phyloP scores from a whole-genome alignment of 371 early-diverging fungal genomes.

The Mucor saturninus region DNA sequence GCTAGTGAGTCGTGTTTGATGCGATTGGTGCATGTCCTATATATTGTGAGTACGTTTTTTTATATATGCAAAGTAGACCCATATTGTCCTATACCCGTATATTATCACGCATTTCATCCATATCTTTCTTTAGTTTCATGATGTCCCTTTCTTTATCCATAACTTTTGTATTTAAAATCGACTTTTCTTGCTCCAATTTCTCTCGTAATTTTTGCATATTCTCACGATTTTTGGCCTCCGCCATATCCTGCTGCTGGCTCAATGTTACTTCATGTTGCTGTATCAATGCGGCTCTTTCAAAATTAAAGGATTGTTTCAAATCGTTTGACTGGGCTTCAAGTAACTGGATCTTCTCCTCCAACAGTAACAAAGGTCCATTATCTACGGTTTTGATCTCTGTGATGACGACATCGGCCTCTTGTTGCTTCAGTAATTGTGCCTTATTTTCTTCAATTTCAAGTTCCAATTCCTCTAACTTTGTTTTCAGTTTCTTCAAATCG shows the following conservation, averaged over 20 bases:
- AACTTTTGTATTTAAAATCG: conserved; percentile 1
- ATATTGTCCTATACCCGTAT: conserved; percentile 10
- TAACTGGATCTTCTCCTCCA: not conserved
- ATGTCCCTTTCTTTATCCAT: conserved; percentile 12
- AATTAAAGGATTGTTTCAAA: conserved; percentile 5
- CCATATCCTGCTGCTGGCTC: conserved; percentile 1
- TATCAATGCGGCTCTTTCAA: conserved; percentile 6
- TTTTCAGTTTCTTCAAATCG: not conserved
- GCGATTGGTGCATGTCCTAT: conserved; percentile 24
- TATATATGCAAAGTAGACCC: not conserved
- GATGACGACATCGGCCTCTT: not conserved
- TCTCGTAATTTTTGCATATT: conserved; percentile 14
- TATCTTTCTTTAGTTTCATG: conserved; percentile 18
- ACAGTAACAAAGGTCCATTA: not conserved
- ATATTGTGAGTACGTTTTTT: not conserved
- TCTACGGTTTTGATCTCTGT: not conserved
- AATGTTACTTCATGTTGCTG: conserved; percentile 3
- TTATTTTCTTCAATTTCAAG: not conserved
- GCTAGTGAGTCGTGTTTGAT: conserved; percentile 18
- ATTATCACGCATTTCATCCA: conserved; percentile 26
- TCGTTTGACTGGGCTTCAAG: conserved; percentile 1
- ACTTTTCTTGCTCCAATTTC: conserved; percentile 16
- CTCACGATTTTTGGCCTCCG: conserved; percentile 14
- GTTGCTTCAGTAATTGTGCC: not conserved
- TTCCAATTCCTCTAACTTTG: not conserved